Percentiles rank a stretch among this genome's conserved stretches.
Evolutionary conservation across 768 basidiomycete species (phyloP).

Genomic region (Pisolithus albus): DNA sequence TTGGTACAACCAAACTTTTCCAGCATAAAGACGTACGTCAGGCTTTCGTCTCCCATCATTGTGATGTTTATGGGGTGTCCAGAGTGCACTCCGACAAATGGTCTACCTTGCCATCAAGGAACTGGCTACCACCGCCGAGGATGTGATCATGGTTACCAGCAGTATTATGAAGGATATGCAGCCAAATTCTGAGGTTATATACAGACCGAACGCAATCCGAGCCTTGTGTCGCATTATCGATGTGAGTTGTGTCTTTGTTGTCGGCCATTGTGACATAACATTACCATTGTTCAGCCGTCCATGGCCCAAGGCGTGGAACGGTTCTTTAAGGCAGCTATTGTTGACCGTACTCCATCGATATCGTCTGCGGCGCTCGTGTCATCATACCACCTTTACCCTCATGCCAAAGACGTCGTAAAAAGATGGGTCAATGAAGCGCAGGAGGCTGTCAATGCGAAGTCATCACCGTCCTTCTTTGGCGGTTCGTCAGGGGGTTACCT

Average conservation of each 20-base stretch:
- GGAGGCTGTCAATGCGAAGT: constrained; percentile 90
- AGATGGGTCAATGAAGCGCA: constrained; percentile 99
- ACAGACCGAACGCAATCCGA: constrained; percentile 95
- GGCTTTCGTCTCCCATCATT: neutral
- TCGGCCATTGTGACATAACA: constrained; percentile 35
- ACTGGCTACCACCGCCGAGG: constrained; percentile 89
- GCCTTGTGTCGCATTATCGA: constrained; percentile 96
- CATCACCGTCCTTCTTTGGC: constrained; percentile 62
- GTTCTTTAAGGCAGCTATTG: constrained; percentile 99
- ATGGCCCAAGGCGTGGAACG: constrained; percentile 98
- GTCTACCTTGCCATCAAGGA: constrained; percentile 99
- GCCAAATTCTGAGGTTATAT: constrained; percentile 96
- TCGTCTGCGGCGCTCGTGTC: constrained; percentile 95
- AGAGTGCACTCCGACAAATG: constrained; percentile 95
- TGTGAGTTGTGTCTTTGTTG: constrained; percentile 43
- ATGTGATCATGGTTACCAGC: constrained; percentile 99
- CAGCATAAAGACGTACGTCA: constrained; percentile 95
- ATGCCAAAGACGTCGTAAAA: constrained; percentile 92
- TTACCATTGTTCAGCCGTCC: constrained; percentile 61
- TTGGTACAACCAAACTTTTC: constrained; percentile 97
- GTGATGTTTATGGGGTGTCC: constrained; percentile 11
- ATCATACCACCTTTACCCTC: constrained; percentile 91
- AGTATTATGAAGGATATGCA: constrained; percentile 99
- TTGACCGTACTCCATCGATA: constrained; percentile 92
- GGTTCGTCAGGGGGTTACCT: constrained; percentile 56